These are phyloP conservation scores for Phanerochaete sordida DNA, from an alignment of 768 basidiomycete genomes.

Conservation along the genomic window DNA sequence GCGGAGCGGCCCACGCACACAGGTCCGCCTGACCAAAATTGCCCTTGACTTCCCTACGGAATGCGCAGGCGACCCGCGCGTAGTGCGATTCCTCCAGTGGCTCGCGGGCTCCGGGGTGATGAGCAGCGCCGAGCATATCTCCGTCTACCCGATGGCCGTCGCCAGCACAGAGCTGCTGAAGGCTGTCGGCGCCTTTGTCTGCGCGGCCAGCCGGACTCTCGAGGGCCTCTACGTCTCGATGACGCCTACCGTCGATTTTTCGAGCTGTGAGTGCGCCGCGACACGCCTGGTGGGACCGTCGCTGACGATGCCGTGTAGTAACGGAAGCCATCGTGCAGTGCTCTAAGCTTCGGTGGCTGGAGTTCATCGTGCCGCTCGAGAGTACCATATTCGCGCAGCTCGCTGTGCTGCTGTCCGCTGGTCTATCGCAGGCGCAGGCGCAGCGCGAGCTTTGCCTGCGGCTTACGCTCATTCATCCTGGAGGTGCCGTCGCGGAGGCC, in stretches of 20 bases:
- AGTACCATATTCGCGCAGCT: too few relatives aligned
- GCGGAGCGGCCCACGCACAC: background rate
- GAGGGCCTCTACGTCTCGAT: background rate
- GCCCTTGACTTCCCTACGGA: background rate
- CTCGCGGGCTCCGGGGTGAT: background rate
- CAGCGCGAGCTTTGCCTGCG: too few relatives aligned
- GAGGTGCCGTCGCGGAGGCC: too few relatives aligned
- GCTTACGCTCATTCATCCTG: too few relatives aligned
- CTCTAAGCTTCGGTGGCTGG: too few relatives aligned
- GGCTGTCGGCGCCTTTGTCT: background rate
- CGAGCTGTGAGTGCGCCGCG: background rate
- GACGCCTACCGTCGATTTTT: background rate
- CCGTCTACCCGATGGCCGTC: background rate
- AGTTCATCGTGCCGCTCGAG: too few relatives aligned
- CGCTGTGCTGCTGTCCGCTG: too few relatives aligned
- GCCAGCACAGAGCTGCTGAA: background rate
- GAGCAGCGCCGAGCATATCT: background rate
- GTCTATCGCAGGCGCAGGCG: too few relatives aligned
- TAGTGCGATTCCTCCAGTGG: background rate
- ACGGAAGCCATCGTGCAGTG: too few relatives aligned
- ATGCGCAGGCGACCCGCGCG: background rate
- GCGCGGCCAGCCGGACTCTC: background rate
- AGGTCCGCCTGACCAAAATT: background rate
- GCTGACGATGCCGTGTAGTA: too few relatives aligned
- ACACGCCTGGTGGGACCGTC: too few relatives aligned